These are phyloP conservation scores for Lentinula detonsa DNA, from an alignment of 768 basidiomycete species.

Conservation along the genomic window DNA sequence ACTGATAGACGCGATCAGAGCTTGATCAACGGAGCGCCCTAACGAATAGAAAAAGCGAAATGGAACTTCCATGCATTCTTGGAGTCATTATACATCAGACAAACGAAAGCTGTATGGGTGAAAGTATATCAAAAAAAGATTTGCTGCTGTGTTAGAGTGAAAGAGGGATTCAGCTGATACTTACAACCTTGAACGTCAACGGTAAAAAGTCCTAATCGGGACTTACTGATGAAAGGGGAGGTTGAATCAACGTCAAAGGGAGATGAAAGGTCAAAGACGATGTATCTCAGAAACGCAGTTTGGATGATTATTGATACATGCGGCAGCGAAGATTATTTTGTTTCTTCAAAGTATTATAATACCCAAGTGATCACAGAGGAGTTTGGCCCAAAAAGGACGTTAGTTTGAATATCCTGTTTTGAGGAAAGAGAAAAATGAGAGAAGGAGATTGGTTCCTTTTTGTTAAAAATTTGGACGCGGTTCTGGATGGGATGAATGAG, in stretches of 20 bases:
- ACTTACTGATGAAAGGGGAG: background rate
- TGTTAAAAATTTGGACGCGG: background rate
- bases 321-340: background rate
- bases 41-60: no score
- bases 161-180: no score
- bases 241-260: background rate
- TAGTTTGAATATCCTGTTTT: background rate
- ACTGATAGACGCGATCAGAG: background rate
- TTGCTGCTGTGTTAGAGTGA: no score
- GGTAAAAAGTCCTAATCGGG: no score
- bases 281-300: background rate
- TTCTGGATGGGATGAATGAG: background rate
- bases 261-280: background rate
- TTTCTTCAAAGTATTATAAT: background rate
- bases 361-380: background rate
- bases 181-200: no score
- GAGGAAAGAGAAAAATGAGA: background rate
- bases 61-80: no score
- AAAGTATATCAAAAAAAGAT: no score
- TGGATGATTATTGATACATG: background rate
- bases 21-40: background rate
- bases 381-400: background rate
- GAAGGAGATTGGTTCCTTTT: background rate
- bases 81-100: no score
- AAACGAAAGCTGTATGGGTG: no score